A percentile compares a stretch with the other conserved stretches of the same genome.
Conservation (phyloP, 2,329 filamentous ascomycete species). For the Pseudocercospora eumusae region DNA sequence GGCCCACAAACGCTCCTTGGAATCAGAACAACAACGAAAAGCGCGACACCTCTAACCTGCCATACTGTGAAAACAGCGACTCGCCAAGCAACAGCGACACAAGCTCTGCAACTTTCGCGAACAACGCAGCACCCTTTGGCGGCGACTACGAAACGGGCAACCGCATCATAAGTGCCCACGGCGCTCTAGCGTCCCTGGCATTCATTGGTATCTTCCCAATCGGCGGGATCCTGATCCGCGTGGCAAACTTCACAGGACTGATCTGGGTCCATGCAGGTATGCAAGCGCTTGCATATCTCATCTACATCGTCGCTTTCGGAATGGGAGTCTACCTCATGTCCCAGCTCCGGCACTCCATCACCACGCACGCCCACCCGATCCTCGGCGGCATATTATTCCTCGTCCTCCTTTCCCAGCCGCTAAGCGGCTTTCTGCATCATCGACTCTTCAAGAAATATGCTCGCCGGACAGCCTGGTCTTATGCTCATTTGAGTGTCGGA, state of each 20-base stretch:
- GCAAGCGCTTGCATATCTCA: constrained; percentile 52
- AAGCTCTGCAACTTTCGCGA: constrained; percentile 18
- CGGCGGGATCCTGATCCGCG: constrained; percentile 49
- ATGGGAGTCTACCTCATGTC: constrained; percentile 56
- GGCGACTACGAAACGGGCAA: constrained; percentile 33
- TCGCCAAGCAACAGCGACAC: constrained; percentile 5
- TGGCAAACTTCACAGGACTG: constrained; percentile 48
- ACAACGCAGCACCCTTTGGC: constrained; percentile 22
- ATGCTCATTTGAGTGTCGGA: constrained; percentile 40
- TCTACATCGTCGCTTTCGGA: constrained; percentile 54
- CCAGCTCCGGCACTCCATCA: constrained; percentile 41
- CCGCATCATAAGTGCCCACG: constrained; percentile 45
- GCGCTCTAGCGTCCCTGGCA: constrained; percentile 46
- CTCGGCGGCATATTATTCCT: constrained; percentile 56
- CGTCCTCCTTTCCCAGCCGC: constrained; percentile 57
- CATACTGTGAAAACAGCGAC: constrained; percentile 5
- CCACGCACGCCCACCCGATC: constrained; percentile 50
- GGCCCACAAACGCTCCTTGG: constrained; percentile 23
- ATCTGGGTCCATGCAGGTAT: constrained; percentile 51
- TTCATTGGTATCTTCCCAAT: constrained; percentile 51
- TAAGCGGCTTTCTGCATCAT: constrained; percentile 57
- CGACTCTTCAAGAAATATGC: constrained; percentile 51
- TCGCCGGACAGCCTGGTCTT: constrained; percentile 50
- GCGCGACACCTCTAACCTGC: neutral
- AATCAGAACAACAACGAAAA: constrained; percentile 4